These are phyloP conservation scores for Venturia aucupariae DNA, from an alignment of 2,329 filamentous ascomycete genomes.

Conservation along the genomic window DNA sequence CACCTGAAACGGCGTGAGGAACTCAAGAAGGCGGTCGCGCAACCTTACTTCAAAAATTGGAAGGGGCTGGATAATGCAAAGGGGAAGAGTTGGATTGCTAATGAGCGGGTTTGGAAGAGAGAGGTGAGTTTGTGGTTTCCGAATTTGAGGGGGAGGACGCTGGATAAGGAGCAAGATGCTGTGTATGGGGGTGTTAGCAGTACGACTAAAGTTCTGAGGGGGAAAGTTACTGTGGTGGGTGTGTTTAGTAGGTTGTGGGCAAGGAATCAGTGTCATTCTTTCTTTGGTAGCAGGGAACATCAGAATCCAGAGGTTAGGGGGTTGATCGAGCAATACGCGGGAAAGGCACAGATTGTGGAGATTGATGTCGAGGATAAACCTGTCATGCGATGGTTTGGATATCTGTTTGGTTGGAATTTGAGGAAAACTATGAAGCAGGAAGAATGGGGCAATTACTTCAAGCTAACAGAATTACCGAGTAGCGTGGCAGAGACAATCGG, in stretches of 20 bases:
- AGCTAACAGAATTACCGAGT: conserved; percentile 48
- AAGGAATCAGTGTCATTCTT: conserved; percentile 66
- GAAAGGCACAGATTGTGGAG: conserved; percentile 64
- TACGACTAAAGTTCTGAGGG: conserved; percentile 66
- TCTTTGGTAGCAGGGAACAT: conserved; percentile 48
- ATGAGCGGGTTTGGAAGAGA: conserved; percentile 71
- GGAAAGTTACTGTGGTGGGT: conserved; percentile 67
- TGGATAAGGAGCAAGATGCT: conserved; percentile 30
- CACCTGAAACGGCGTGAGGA: conserved; percentile 68
- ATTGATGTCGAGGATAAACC: conserved; percentile 82
- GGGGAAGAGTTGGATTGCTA: conserved; percentile 86
- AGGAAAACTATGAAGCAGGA: conserved; percentile 38
- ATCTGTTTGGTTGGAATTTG: conserved; percentile 43
- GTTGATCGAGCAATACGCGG: conserved; percentile 32
- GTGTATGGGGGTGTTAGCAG: conserved; percentile 29
- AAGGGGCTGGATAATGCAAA: conserved; percentile 66
- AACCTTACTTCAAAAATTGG: conserved; percentile 96
- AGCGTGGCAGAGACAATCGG: conserved; percentile 51
- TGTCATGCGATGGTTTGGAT: conserved; percentile 50
- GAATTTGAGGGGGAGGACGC: conserved; percentile 74
- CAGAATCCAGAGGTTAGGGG: conserved; percentile 55
- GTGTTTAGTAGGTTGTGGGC: conserved; percentile 83
- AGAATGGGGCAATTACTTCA: conserved; percentile 49
- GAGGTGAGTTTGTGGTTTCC: conserved; percentile 87
- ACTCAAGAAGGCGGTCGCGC: conserved; percentile 68